phyloP scores from a whole-genome alignment of 495 filamentous ascomycete genomes.

The Talaromyces proteolyticus region DNA sequence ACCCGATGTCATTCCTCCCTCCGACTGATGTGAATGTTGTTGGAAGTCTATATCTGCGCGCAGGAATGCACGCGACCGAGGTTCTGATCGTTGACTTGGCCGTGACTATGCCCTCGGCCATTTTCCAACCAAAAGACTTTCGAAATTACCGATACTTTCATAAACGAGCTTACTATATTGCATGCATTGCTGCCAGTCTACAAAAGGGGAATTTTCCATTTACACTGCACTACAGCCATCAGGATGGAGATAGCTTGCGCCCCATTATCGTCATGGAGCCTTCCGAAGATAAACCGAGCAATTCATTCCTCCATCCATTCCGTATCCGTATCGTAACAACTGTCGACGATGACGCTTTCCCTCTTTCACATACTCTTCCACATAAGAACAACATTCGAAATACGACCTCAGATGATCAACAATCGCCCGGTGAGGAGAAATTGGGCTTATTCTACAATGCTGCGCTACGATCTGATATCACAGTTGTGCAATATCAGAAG shows the following conservation, averaged over 20 bases:
- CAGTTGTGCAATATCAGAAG: slow-evolving; percentile 66
- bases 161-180: slow-evolving; percentile 88
- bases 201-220: slow-evolving; percentile 47
- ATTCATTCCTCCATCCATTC: slow-evolving; percentile 34
- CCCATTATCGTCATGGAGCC: slow-evolving; percentile 61
- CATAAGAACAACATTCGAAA: slow-evolving; percentile 64
- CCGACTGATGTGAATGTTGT: slow-evolving; percentile 80
- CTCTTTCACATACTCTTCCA: slow-evolving; percentile 59
- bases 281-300: slow-evolving; percentile 17
- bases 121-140: slow-evolving; percentile 94
- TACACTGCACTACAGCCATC: slow-evolving; percentile 55
- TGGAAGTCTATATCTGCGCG: slow-evolving; percentile 79
- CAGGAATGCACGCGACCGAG: slow-evolving; percentile 54
- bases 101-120: slow-evolving; percentile 69
- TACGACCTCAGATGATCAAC: slow-evolving; percentile 25
- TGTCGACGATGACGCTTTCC: slow-evolving; percentile 59
- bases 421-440: slow-evolving; percentile 18
- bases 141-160: slow-evolving; percentile 90
- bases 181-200: slow-evolving; percentile 67
- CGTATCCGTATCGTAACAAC: slow-evolving; percentile 75
- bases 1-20: slow-evolving; percentile 70
- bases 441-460: slow-evolving; percentile 89
- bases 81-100: slow-evolving; percentile 69
- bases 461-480: slow-evolving; percentile 71
- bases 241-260: slow-evolving; percentile 73